Conservation (phyloP, 2,329 filamentous ascomycete species). For the Fusarium sp. region DNA sequence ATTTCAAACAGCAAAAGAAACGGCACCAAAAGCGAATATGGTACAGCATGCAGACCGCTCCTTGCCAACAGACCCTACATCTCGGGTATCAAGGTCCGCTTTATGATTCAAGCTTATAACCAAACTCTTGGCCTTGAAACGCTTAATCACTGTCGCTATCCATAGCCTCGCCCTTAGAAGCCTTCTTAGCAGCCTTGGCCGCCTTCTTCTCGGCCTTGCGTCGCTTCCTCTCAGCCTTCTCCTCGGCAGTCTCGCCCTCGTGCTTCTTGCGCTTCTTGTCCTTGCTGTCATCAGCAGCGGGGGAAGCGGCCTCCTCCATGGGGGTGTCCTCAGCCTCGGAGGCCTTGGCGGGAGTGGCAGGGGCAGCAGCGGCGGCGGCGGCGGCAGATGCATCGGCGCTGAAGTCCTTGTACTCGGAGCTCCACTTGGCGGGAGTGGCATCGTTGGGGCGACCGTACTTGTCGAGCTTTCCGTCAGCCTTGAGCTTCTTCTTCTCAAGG, state of each 20-base stretch:
- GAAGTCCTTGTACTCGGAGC: conserved; percentile 91
- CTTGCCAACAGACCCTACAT: conserved; percentile 42
- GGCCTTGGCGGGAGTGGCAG: conserved; percentile 52
- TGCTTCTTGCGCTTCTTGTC: conserved; percentile 83
- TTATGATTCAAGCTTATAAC: conserved; percentile 21
- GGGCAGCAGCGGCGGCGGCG: conserved; percentile 57
- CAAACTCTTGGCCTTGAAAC: conserved; percentile 9
- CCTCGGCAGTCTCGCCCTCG: conserved; percentile 78
- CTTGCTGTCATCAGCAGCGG: conserved; percentile 66
- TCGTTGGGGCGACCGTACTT: conserved; percentile 96
- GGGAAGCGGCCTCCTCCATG: conserved; percentile 51
- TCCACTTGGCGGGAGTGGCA: conserved; percentile 93
- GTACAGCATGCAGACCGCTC: conserved; percentile 46
- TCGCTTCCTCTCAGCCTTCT: conserved; percentile 71
- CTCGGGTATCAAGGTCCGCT: conserved; percentile 39
- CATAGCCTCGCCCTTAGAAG: conserved; percentile 62
- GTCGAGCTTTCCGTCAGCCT: conserved; percentile 96
- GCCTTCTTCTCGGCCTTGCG: conserved; percentile 71
- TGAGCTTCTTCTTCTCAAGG: conserved; percentile 99
- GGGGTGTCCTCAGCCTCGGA: conserved; percentile 54
- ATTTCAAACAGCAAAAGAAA: conserved; percentile 39
- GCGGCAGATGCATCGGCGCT: conserved; percentile 64
- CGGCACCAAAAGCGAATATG: conserved; percentile 42
- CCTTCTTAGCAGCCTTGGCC: conserved; percentile 67
- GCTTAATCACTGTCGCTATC: conserved; percentile 65